Base-by-base conservation (phyloP, 257 asterid species). In the Solanum sejunctum region DNA sequence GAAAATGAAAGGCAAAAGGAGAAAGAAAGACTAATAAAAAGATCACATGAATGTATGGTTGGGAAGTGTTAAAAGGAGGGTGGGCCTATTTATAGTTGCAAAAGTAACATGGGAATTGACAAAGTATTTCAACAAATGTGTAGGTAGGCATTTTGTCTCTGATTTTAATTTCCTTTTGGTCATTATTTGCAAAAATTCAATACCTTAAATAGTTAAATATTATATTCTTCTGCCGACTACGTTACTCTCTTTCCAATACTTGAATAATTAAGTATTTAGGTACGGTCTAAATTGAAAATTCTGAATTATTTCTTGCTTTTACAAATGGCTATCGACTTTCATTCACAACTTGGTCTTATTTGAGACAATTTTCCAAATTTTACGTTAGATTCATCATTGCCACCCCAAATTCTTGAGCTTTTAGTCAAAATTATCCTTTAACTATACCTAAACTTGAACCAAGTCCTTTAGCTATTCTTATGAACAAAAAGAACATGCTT, bases 171-270 rank as follows among this genome's bases (percentile, higher is more conserved):
- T 18, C 36, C 58, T 16, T 64, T 15, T 39, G 77, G 81, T 51
- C 54, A 21, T 39, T 56, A 71, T 71, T 71, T 71, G 39, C 57
- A 45, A 45, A 73, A 73, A 73, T 45, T 11, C 61, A 70, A 7
- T 28, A 66, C 54, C 15, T 86, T 84, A 84, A 80, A 80, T 70
- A 43, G 84, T 86, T 72, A 17, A n/a, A 64, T 12, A 66, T 43
- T 41, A 64, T 12, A 66, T 51, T 41, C 81, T 81, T 88, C 89
- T 89, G 92, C 94, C 92, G 93, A 92, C 93, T 92, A 90, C 91
- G 91, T 79, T 83, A 84, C 90, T 54, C 81, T 66, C 56, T 84
- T 70, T 84, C 86, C 86, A 88, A 86, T 73, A 67, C 88, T 89
- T 86, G 90, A 60, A 21, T n/a, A 60, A 60, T 61, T 23, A 89